Evolutionary conservation across 2,329 filamentous ascomycete genomes (phyloP).

Genomic region (Acephala macrosclerotiorum): DNA sequence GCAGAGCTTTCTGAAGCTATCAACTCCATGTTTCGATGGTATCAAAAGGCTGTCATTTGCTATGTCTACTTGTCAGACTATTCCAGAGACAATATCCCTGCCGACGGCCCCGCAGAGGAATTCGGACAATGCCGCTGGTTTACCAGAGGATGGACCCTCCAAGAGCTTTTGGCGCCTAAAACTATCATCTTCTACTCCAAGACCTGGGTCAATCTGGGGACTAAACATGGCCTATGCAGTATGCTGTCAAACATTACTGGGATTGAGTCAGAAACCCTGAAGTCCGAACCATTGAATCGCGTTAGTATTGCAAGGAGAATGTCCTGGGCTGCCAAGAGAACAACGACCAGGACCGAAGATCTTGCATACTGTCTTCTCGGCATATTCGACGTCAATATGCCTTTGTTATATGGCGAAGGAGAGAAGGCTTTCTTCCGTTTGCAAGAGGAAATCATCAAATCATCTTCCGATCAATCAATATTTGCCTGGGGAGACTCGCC

Average conservation of each 20-base stretch:
- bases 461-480: slow-evolving; percentile 6
- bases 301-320: slow-evolving; percentile 45
- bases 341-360: slow-evolving; percentile 41
- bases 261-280: neutral
- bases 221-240: neutral
- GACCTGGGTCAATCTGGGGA: slow-evolving; percentile 22
- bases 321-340: slow-evolving; percentile 46
- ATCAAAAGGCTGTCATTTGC: neutral
- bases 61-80: neutral
- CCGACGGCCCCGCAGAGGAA: neutral
- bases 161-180: neutral
- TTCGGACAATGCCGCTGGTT: neutral
- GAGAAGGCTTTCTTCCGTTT: slow-evolving; percentile 20
- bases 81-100: neutral
- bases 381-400: slow-evolving; percentile 47
- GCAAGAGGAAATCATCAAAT: slow-evolving; percentile 22
- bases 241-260: neutral
- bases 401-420: slow-evolving; percentile 27
- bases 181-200: neutral
- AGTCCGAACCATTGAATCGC: slow-evolving; percentile 4
- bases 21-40: neutral
- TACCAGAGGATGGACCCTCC: neutral
- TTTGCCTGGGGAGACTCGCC: slow-evolving; percentile 11
- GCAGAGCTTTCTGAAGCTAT: slow-evolving; percentile 27
- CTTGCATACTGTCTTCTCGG: slow-evolving; percentile 44